A percentile compares a stretch with the other conserved stretches of the same genome.
These are phyloP conservation scores for Apophysomyces ossiformis DNA, from an alignment of 371 early-diverging fungal genomes.

Conservation along the genomic window DNA sequence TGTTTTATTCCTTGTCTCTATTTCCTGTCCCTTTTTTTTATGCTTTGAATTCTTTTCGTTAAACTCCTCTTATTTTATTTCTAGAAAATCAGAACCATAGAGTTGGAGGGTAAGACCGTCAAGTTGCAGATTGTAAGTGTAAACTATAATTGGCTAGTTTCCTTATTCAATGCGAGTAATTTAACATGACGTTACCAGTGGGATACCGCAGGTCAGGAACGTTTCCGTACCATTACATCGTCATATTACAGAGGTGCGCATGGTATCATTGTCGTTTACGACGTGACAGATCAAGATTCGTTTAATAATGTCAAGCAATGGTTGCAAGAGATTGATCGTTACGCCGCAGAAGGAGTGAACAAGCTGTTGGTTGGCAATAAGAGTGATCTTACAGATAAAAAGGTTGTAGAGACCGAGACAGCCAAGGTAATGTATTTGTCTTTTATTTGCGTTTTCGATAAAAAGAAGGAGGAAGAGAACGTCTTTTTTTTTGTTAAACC, in stretches of 20 bases:
- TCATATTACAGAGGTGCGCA: constrained; percentile 98
- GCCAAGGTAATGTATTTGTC: constrained; percentile 47
- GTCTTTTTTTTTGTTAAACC: no score
- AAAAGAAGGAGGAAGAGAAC: neutral
- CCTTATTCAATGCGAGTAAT: neutral
- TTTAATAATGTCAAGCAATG: constrained; percentile 90
- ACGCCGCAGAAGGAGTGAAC: constrained; percentile 72
- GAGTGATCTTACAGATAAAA: constrained; percentile 91
- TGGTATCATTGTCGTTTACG: constrained; percentile 99
- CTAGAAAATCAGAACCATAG: constrained; percentile 97
- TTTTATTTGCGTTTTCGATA: neutral
- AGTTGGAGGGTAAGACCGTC: constrained; percentile 93
- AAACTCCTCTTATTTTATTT: neutral
- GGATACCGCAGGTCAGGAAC: constrained; percentile 99
- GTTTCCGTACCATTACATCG: constrained; percentile 97
- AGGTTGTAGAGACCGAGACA: constrained; percentile 68
- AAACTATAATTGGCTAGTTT: neutral
- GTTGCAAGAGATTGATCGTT: constrained; percentile 91
- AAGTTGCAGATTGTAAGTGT: constrained; percentile 92
- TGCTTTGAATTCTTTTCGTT: neutral
- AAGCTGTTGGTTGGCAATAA: constrained; percentile 99
- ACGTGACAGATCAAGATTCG: constrained; percentile 96
- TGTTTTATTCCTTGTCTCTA: neutral
- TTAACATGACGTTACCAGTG: constrained; percentile 49
- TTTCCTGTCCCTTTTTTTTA: no score